Evolutionary conservation across 345 rosid genomes (phyloP).

Genomic region (Tarenaya hassleriana): DNA sequence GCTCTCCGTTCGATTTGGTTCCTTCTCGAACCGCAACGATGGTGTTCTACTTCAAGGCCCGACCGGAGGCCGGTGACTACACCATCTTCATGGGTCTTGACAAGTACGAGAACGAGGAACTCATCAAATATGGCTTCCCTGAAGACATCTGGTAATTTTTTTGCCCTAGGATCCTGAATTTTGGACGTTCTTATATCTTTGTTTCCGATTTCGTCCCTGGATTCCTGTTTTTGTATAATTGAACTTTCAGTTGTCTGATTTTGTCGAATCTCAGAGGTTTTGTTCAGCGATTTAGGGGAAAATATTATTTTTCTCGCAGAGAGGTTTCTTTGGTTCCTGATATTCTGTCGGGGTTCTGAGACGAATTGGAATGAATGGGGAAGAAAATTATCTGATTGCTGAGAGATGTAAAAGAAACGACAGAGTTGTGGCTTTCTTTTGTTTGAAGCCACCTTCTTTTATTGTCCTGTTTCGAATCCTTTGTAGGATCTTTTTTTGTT

Average conservation of each 20-base stretch:
- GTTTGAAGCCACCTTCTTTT: background rate
- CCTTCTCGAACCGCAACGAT: constrained; percentile 32
- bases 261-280: constrained; percentile 9
- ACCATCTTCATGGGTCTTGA: constrained; percentile 98
- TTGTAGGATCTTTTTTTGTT: background rate
- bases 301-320: background rate
- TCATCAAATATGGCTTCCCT: constrained; percentile 92
- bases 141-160: constrained; percentile 80
- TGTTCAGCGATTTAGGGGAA: background rate
- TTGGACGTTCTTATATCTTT: background rate
- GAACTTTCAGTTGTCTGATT: background rate
- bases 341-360: background rate
- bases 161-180: background rate
- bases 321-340: constrained; percentile 12
- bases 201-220: background rate
- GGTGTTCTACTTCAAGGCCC: constrained; percentile 95
- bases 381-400: background rate
- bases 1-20: constrained; percentile 27
- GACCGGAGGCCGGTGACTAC: constrained; percentile 95
- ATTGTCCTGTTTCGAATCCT: background rate
- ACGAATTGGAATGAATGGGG: background rate
- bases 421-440: background rate
- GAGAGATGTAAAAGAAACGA: constrained; percentile 1
- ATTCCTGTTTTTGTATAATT: background rate
- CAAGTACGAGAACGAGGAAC: constrained; percentile 99